Evolutionary conservation across 2,329 filamentous ascomycete species (phyloP).

Genomic region (Phialocephala sp.): DNA sequence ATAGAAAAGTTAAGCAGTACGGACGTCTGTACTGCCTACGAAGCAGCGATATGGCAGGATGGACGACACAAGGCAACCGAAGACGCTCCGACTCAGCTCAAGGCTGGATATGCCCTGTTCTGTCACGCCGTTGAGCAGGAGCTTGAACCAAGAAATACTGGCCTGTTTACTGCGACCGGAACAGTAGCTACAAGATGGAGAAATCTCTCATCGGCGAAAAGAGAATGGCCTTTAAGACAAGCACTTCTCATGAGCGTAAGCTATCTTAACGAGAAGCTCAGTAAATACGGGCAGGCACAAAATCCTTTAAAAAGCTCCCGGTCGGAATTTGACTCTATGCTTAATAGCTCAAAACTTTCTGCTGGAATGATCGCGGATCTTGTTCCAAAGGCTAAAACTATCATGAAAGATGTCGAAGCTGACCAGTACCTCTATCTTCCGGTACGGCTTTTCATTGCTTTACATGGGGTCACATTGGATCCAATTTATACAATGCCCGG

Average conservation of each 20-base stretch:
- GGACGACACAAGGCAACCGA: not conserved
- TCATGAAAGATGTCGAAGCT: not conserved
- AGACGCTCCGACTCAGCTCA: not conserved
- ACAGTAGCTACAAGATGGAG: not conserved
- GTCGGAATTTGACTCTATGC: not conserved
- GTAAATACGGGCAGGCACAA: not conserved
- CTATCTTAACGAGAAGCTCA: not conserved
- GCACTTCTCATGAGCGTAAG: not conserved
- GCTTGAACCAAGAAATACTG: too few species aligned
- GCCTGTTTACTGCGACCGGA: not conserved
- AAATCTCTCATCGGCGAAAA: not conserved
- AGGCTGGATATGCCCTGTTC: not conserved
- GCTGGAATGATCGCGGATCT: not conserved
- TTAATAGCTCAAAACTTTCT: not conserved
- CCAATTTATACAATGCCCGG: not conserved
- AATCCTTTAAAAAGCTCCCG: slow-evolving; percentile 1
- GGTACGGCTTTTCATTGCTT: slow-evolving; percentile 8
- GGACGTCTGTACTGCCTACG: not conserved
- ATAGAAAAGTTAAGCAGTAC: not conserved
- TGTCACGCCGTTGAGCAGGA: not conserved
- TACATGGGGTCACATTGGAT: not conserved
- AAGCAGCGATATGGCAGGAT: not conserved
- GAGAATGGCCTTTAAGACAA: slow-evolving; percentile 3
- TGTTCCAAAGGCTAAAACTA: not conserved
- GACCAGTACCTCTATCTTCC: slow-evolving; percentile 12